Evolutionary conservation across 2,329 filamentous ascomycete genomes (phyloP).

Genomic region (Ophiostoma sp.): DNA sequence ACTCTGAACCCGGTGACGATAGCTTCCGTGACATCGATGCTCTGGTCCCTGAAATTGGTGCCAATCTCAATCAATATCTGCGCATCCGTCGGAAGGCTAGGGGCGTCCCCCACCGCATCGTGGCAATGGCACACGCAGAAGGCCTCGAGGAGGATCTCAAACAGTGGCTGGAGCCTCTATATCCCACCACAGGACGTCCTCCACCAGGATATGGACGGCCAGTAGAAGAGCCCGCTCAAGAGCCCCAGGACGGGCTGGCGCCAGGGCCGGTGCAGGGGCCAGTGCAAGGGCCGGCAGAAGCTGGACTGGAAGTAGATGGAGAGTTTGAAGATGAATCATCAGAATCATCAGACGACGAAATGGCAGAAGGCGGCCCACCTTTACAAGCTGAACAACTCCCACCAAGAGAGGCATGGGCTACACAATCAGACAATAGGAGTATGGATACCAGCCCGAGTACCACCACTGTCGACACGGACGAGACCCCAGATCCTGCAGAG

Average conservation of each 20-base stretch:
- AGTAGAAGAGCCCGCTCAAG: background rate
- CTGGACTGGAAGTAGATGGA: background rate
- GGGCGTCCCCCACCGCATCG: conserved; percentile 54
- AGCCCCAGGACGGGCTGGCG: background rate
- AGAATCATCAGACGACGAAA: background rate
- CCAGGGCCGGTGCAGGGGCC: background rate
- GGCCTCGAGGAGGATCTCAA: conserved; percentile 53
- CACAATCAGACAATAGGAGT: conserved; percentile 17
- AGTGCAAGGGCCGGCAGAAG: too few species aligned
- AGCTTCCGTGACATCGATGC: background rate
- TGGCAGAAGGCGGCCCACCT: background rate
- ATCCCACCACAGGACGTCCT: conserved; percentile 31
- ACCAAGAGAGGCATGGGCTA: background rate
- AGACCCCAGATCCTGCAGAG: background rate
- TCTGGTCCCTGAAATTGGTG: background rate
- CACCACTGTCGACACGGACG: background rate
- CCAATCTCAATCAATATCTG: conserved; percentile 43
- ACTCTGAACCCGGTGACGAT: background rate
- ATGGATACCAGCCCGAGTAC: conserved; percentile 14
- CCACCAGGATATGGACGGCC: background rate
- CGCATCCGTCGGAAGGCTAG: conserved; percentile 55
- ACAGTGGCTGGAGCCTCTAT: conserved; percentile 55
- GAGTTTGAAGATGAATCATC: background rate
- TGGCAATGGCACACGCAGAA: conserved; percentile 58
- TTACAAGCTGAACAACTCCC: background rate